Conservation (phyloP, 108 stramenopile species). For the Nannochloropsis granulata region DNA sequence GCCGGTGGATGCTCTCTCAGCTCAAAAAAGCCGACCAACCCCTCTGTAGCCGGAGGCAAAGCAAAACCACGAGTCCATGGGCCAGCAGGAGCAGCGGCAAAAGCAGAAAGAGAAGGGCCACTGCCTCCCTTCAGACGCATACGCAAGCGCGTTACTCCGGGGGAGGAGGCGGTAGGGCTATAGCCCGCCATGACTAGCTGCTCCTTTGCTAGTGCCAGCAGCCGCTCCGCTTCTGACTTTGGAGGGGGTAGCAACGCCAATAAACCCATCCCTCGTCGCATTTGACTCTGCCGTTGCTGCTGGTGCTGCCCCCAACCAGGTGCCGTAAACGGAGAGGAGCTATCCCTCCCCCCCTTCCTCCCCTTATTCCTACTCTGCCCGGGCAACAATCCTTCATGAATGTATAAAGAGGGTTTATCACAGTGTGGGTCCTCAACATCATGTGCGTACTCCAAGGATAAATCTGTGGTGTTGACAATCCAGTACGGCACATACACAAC, state of each 20-base stretch:
- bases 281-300: neutral
- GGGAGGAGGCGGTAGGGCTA: neutral
- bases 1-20: neutral
- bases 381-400: neutral
- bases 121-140: neutral
- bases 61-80: neutral
- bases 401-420: neutral
- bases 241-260: neutral
- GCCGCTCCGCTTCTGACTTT: neutral
- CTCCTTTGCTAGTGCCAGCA: neutral
- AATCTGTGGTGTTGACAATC: constrained; percentile 21
- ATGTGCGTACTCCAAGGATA: constrained; percentile 12
- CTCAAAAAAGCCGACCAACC: neutral
- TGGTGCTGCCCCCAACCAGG: neutral
- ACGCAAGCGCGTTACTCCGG: neutral
- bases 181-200: neutral
- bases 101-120: too few species aligned
- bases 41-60: neutral
- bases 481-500: constrained; percentile 22
- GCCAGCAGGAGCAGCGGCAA: neutral
- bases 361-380: neutral
- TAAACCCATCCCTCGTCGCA: neutral
- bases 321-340: neutral
- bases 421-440: neutral
- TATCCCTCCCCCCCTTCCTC: neutral